Evolutionary conservation across 2,329 filamentous ascomycete genomes (phyloP).

Genomic region (Colletotrichum euphorbiae): DNA sequence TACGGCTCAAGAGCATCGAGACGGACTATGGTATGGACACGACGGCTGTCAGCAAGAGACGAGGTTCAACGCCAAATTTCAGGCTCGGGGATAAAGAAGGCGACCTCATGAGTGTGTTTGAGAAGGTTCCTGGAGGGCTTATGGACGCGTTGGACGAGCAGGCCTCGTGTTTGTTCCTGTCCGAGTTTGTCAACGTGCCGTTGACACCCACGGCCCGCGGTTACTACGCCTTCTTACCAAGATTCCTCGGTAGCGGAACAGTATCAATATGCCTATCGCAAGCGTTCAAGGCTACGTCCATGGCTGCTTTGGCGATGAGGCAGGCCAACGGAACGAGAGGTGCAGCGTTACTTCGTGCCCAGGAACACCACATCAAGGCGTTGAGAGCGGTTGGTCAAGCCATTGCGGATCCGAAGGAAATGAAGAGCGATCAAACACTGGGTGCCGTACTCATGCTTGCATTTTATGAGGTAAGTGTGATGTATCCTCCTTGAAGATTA

Average conservation of each 20-base stretch:
- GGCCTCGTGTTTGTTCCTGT: constrained; percentile 38
- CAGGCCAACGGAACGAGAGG: constrained; percentile 21
- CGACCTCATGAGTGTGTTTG: constrained; percentile 25
- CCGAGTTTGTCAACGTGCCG: constrained; percentile 39
- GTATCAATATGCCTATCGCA: constrained; percentile 32
- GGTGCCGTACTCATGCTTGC: constrained; percentile 40
- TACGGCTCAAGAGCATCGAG: not conserved
- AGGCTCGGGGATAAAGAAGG: constrained; percentile 19
- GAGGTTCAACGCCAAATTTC: constrained; percentile 14
- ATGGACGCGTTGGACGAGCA: constrained; percentile 35
- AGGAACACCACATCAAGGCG: constrained; percentile 38
- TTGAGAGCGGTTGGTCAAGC: constrained; percentile 34
- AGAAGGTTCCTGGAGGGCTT: constrained; percentile 28
- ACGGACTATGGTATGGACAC: not conserved
- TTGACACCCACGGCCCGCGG: constrained; percentile 22
- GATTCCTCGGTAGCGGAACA: constrained; percentile 27
- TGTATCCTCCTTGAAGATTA: rapidly evolving
- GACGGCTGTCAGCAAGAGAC: not conserved
- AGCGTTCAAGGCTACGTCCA: constrained; percentile 39
- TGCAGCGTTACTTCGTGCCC: constrained; percentile 25
- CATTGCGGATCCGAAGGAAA: constrained; percentile 30
- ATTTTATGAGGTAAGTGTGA: constrained; percentile 35
- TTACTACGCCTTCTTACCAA: constrained; percentile 35
- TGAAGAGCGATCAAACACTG: constrained; percentile 36
- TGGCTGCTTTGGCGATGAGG: constrained; percentile 36